Evolutionary conservation across 257 asterid species (phyloP).

Genomic region (Gynochthodes officinalis): DNA sequence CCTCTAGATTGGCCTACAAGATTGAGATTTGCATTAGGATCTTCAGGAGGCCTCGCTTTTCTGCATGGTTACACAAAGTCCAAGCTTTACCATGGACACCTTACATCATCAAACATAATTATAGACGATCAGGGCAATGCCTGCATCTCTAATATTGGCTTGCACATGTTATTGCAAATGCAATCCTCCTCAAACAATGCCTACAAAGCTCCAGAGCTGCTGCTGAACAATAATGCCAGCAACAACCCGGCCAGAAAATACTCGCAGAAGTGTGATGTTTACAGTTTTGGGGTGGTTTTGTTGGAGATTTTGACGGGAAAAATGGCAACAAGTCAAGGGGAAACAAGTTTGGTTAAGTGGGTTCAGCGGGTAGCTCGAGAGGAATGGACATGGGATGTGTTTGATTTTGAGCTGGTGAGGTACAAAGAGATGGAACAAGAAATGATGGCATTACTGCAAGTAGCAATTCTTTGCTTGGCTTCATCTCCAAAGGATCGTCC

Average conservation of each 20-base stretch:
- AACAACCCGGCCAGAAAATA: constrained; percentile 1
- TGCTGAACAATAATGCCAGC: not conserved
- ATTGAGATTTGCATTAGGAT: constrained; percentile 32
- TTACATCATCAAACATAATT: constrained; percentile 36
- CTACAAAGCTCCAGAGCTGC: constrained; percentile 30
- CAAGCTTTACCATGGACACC: constrained; percentile 34
- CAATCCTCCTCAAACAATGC: constrained; percentile 19
- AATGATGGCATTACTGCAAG: constrained; percentile 37
- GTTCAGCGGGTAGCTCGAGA: constrained; percentile 28
- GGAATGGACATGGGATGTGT: constrained; percentile 41
- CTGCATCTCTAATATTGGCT: constrained; percentile 32
- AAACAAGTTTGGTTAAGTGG: constrained; percentile 30
- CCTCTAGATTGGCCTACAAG: constrained; percentile 44
- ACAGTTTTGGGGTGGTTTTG: constrained; percentile 35
- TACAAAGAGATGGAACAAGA: constrained; percentile 40
- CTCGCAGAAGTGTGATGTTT: constrained; percentile 33
- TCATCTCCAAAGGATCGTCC: constrained; percentile 36
- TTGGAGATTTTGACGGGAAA: constrained; percentile 39
- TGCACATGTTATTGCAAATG: constrained; percentile 23
- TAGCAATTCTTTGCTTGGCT: constrained; percentile 41
- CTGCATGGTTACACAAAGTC: constrained; percentile 30
- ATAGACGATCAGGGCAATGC: constrained; percentile 33
- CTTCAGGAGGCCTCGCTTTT: constrained; percentile 35
- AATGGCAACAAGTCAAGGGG: constrained; percentile 25
- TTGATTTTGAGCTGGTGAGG: constrained; percentile 40